Conservation (phyloP, 768 basidiomycete species). For the Rhodotorula taiwanensis region DNA sequence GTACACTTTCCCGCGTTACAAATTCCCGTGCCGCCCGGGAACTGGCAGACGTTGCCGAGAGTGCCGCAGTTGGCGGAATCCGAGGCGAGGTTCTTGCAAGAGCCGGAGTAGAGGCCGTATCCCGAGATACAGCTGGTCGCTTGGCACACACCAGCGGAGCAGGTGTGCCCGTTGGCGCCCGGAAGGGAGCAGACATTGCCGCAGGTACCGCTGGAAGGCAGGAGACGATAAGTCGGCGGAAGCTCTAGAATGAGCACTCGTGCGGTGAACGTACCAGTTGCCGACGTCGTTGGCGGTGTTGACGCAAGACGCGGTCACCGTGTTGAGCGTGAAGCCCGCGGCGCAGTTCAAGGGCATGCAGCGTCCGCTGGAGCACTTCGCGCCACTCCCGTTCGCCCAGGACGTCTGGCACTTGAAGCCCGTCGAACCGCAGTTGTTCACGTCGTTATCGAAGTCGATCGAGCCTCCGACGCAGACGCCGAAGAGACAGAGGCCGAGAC, state of each 20-base stretch:
- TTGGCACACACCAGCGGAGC: background rate
- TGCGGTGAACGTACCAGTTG: slow-evolving; percentile 3
- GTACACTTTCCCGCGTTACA: background rate
- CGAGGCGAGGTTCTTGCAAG: slow-evolving; percentile 5
- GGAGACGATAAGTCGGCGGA: too few relatives aligned
- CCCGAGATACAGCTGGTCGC: slow-evolving; percentile 2
- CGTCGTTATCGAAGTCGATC: slow-evolving; percentile 12
- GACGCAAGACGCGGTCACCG: slow-evolving; percentile 1
- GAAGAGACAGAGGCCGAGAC: slow-evolving; percentile 7
- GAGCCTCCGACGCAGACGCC: slow-evolving; percentile 15
- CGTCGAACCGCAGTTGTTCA: slow-evolving; percentile 29
- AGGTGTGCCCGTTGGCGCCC: slow-evolving; percentile 13
- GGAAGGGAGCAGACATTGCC: background rate
- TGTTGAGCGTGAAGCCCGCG: slow-evolving; percentile 7
- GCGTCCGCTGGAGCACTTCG: slow-evolving; percentile 1
- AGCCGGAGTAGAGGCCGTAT: slow-evolving; percentile 6
- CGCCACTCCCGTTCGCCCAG: slow-evolving; percentile 8
- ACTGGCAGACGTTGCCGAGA: background rate
- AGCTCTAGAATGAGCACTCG: background rate
- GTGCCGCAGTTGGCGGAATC: background rate
- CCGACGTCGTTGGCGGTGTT: background rate
- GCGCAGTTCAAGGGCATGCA: slow-evolving; percentile 11
- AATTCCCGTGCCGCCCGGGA: background rate
- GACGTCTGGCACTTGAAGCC: slow-evolving; percentile 10
- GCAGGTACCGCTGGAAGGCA: background rate